Percentiles rank a stretch among this genome's conserved stretches.
Conservation (phyloP, 148 eudicot genomes). For the Agrostemma githago region DNA sequence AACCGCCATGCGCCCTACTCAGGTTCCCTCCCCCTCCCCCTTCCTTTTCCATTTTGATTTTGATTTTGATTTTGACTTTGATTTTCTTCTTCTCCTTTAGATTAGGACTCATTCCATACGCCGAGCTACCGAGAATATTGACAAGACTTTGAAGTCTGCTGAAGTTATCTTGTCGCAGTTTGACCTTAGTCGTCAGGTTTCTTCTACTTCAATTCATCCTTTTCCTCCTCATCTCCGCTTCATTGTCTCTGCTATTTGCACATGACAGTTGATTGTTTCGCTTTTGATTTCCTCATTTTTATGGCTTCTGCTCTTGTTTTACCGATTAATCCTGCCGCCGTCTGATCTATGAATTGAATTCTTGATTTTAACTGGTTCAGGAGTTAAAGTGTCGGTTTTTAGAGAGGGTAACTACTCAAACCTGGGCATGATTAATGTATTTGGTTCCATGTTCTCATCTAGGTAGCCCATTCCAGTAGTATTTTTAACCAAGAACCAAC, state of each 20-base stretch:
- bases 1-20: constrained; percentile 99
- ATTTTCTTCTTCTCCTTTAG: constrained; percentile 26
- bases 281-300: not conserved
- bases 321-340: not conserved
- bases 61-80: constrained; percentile 12
- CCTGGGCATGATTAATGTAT: not conserved
- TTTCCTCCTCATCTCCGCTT: not conserved
- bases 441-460: no score
- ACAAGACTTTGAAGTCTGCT: constrained; percentile 80
- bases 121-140: constrained; percentile 85
- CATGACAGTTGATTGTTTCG: not conserved
- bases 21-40: constrained; percentile 30
- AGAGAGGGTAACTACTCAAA: not conserved
- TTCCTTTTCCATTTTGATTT: not conserved
- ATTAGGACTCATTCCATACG: constrained; percentile 78
- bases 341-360: not conserved
- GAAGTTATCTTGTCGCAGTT: constrained; percentile 72
- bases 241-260: not conserved
- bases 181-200: constrained; percentile 80
- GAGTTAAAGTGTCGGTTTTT: not conserved
- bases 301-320: not conserved
- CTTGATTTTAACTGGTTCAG: not conserved
- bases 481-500: no score
- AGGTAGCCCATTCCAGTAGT: no score
- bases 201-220: constrained; percentile 7